These are phyloP conservation scores for Candida sp. DNA, from an alignment of 1,139 yeast genomes.

Conservation along the genomic window DNA sequence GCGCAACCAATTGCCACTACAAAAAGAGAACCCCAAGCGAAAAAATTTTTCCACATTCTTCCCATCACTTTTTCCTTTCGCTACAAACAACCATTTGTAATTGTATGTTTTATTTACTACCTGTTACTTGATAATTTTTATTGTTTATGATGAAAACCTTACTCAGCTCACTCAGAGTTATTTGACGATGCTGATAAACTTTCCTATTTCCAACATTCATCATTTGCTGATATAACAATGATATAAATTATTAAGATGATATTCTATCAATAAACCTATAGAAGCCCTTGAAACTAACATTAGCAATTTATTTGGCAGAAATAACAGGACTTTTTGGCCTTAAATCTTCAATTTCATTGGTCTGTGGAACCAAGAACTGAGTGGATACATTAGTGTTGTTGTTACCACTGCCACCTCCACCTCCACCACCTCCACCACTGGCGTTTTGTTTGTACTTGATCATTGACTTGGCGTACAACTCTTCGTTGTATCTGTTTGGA, in stretches of 20 bases:
- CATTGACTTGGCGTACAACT: constrained; percentile 35
- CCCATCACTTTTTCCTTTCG: not conserved
- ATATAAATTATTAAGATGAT: not conserved
- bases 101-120: constrained; percentile 1
- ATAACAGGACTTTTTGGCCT: constrained; percentile 79
- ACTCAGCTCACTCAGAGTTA: constrained; percentile 62
- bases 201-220: constrained; percentile 52
- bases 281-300: not conserved
- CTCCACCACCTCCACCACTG: constrained; percentile 8
- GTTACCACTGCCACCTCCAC: not conserved
- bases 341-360: constrained; percentile 73
- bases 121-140: not conserved
- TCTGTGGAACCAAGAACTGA: constrained; percentile 62
- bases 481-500: constrained; percentile 35
- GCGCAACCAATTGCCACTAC: too few relatives aligned
- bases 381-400: constrained; percentile 12
- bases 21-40: not conserved
- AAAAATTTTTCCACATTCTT: not conserved
- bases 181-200: constrained; percentile 51
- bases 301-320: constrained; percentile 8
- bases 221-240: constrained; percentile 20
- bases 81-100: not conserved
- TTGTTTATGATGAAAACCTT: constrained; percentile 47
- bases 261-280: not conserved
- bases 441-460: constrained; percentile 28